phyloP scores from a whole-genome alignment of 2,329 filamentous ascomycete genomes.

The Trichoderma atrobrunneum region DNA sequence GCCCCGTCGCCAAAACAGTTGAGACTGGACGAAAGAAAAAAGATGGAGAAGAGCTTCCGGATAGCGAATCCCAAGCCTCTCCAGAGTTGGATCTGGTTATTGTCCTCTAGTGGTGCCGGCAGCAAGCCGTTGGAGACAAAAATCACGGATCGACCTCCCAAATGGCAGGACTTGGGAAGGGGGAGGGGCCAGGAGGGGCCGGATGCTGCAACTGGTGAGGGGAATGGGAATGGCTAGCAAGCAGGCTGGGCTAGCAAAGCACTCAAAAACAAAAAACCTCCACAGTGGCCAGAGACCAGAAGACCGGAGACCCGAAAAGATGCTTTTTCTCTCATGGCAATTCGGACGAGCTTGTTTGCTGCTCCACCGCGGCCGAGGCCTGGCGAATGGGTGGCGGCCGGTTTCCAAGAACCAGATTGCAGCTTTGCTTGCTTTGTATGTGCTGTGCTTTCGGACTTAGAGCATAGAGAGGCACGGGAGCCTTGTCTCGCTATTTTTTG shows the following conservation, averaged over 20 bases:
- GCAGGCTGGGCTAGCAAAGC: not conserved
- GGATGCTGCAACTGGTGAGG: constrained; percentile 15
- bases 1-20: constrained; percentile 11
- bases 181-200: constrained; percentile 16
- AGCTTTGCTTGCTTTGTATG: not conserved
- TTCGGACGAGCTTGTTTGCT: not conserved
- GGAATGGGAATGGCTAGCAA: constrained; percentile 2
- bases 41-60: constrained; percentile 12
- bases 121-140: constrained; percentile 16
- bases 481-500: constrained; percentile 13
- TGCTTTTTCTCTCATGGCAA: not conserved
- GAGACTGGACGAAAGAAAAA: not conserved
- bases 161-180: constrained; percentile 13
- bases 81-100: constrained; percentile 13
- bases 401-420: not conserved
- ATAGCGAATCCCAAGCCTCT: constrained; percentile 16
- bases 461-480: not conserved
- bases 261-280: not conserved
- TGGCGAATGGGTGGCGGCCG: not conserved
- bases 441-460: not conserved
- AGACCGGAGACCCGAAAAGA: not conserved
- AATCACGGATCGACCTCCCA: constrained; percentile 13
- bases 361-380: not conserved
- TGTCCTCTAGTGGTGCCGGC: constrained; percentile 8
- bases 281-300: not conserved